Evolutionary conservation across 2,329 filamentous ascomycete species (phyloP).

Genomic region (Drechslerella coelobrocha): DNA sequence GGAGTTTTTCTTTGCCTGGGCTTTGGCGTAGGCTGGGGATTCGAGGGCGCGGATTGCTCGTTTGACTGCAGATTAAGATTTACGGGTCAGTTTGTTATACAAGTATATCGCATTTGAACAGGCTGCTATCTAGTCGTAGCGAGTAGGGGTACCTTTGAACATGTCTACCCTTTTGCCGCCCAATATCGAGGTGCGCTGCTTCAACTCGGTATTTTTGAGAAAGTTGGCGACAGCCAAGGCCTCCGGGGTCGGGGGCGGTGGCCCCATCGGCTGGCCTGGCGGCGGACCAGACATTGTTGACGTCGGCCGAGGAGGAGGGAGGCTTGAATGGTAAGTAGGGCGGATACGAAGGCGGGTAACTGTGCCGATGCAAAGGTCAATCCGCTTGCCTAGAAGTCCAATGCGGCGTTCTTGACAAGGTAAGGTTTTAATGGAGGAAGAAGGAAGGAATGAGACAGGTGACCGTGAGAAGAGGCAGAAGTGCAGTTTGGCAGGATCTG

Average conservation of each 20-base stretch:
- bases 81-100: too few species aligned
- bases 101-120: too few species aligned
- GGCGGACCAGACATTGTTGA: constrained; percentile 49
- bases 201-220: constrained; percentile 80
- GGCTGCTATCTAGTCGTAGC: too few species aligned
- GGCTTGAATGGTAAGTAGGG: not conserved
- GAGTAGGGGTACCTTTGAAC: constrained; percentile 76
- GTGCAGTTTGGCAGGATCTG: constrained; percentile 3
- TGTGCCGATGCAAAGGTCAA: constrained; percentile 9
- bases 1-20: constrained; percentile 80
- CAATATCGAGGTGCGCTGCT: constrained; percentile 87
- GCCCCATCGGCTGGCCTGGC: constrained; percentile 49
- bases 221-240: constrained; percentile 90
- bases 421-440: constrained; percentile 8
- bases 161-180: constrained; percentile 97
- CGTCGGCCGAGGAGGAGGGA: not conserved
- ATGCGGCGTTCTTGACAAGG: constrained; percentile 9
- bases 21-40: constrained; percentile 88
- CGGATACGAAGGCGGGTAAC: not conserved
- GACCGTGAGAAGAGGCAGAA: constrained; percentile 9
- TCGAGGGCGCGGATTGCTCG: constrained; percentile 89
- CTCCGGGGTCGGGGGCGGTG: constrained; percentile 78
- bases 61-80: constrained; percentile 71
- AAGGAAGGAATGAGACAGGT: constrained; percentile 3
- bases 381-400: constrained; percentile 19